These are phyloP conservation scores for Carex arenaria DNA, from an alignment of 202 grass and related monocot species.

Conservation along the genomic window DNA sequence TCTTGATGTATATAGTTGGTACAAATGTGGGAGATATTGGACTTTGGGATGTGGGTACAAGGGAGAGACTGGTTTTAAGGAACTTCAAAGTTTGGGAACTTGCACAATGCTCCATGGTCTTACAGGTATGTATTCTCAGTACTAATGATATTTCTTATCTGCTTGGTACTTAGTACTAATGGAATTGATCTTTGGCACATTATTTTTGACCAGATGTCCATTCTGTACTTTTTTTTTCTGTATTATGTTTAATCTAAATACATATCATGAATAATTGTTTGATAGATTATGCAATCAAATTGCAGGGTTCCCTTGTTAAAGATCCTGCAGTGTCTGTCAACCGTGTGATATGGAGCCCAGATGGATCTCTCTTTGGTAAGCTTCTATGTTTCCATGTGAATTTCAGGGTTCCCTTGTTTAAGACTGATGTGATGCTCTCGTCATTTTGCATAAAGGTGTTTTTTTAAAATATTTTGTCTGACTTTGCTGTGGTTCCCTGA, in stretches of 20 bases:
- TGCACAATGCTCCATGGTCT: constrained; percentile 47
- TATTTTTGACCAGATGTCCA: too few relatives aligned
- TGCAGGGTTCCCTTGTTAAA: constrained; percentile 78
- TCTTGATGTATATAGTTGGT: constrained; percentile 61
- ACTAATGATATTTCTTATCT: too few relatives aligned
- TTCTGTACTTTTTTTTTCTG: background rate
- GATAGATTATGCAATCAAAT: constrained; percentile 13
- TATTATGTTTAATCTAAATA: background rate
- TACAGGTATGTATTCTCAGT: constrained; percentile 49
- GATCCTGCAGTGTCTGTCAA: constrained; percentile 83
- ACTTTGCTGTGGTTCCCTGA: background rate
- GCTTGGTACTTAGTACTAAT: too few relatives aligned
- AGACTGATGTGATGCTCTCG: constrained; percentile 4
- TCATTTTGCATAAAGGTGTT: background rate
- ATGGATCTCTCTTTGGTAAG: constrained; percentile 94
- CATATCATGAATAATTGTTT: background rate
- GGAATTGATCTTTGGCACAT: too few relatives aligned
- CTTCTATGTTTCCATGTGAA: constrained; percentile 21
- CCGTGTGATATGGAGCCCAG: constrained; percentile 92
- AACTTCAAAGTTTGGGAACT: constrained; percentile 97
- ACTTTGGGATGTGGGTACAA: constrained; percentile 94
- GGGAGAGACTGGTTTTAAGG: constrained; percentile 57
- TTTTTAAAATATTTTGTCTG: background rate
- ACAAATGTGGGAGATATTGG: constrained; percentile 91
- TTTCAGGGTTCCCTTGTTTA: background rate